These are phyloP conservation scores for Cystofilobasidium ferigula DNA, from an alignment of 768 basidiomycete genomes.

Conservation along the genomic window DNA sequence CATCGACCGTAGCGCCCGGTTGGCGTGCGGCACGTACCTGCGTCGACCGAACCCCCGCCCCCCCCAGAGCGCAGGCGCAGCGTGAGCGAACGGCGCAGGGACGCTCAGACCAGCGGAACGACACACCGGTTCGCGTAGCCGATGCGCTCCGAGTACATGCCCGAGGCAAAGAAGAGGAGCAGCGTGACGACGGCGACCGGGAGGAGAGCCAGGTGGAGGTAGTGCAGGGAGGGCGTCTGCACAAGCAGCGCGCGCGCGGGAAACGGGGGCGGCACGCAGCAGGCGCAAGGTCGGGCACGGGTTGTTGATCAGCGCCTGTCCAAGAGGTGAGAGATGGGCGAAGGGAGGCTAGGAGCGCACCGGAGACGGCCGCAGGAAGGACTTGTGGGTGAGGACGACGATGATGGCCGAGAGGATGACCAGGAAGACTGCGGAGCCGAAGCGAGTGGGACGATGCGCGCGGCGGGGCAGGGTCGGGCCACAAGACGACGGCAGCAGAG, in stretches of 20 bases:
- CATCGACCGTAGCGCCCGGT: constrained; percentile 75
- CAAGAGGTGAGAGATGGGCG: background rate
- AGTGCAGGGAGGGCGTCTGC: constrained; percentile 39
- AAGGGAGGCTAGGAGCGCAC: constrained; percentile 6
- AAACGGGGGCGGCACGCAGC: too few relatives aligned
- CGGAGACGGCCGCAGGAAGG: constrained; percentile 47
- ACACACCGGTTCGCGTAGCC: constrained; percentile 87
- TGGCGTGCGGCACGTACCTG: constrained; percentile 92
- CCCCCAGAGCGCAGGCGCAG: background rate
- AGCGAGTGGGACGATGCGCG: constrained; percentile 13
- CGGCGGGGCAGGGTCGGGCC: background rate
- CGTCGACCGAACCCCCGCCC: background rate
- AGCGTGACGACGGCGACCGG: constrained; percentile 85
- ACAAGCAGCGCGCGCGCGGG: background rate
- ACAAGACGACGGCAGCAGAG: background rate
- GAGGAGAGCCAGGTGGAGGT: constrained; percentile 64
- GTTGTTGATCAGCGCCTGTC: too few relatives aligned
- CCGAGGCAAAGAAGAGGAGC: constrained; percentile 87
- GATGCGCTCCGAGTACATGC: constrained; percentile 92
- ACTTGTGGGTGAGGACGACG: constrained; percentile 61
- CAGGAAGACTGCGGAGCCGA: constrained; percentile 54
- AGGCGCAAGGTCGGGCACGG: too few relatives aligned
- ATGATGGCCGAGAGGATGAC: constrained; percentile 57
- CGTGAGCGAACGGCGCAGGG: background rate
- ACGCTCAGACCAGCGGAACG: background rate